phyloP scores from a whole-genome alignment of 2,329 filamentous ascomycete genomes.

The Whalleya microplaca region DNA sequence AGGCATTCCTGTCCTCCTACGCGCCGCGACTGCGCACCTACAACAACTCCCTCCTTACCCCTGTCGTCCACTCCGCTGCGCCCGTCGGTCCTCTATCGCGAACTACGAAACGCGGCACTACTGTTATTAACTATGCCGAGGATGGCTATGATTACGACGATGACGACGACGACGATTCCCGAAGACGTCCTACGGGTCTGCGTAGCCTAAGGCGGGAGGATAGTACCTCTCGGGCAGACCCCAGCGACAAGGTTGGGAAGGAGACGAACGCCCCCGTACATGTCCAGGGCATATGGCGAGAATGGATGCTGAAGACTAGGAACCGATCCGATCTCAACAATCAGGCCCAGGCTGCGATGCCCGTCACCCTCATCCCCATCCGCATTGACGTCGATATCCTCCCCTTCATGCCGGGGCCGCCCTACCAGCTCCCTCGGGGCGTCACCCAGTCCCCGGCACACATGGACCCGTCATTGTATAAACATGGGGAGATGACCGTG shows the following conservation, averaged over 20 bases:
- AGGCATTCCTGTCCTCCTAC: conserved; percentile 90
- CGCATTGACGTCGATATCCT: conserved; percentile 94
- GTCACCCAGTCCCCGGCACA: conserved; percentile 70
- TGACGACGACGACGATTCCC: conserved; percentile 73
- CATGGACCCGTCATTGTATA: conserved; percentile 66
- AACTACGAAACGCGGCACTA: conserved; percentile 96
- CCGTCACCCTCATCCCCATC: conserved; percentile 90
- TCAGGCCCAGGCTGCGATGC: conserved; percentile 72
- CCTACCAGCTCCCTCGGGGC: conserved; percentile 67
- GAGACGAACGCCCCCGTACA: conserved; percentile 79
- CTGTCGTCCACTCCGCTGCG: conserved; percentile 73
- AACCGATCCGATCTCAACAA: conserved; percentile 62
- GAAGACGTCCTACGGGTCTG: conserved; percentile 80
- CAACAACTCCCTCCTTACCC: conserved; percentile 88
- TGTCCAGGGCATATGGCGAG: conserved; percentile 88
- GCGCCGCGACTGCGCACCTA: conserved; percentile 88
- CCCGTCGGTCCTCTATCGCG: conserved; percentile 70
- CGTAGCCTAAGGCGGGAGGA: conserved; percentile 83
- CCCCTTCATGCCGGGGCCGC: conserved; percentile 69
- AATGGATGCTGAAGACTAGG: conserved; percentile 85
- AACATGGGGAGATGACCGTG: conserved; percentile 75
- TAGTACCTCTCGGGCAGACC: conserved; percentile 62
- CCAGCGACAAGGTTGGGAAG: conserved; percentile 79
- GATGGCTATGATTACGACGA: conserved; percentile 86
- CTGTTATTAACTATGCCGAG: conserved; percentile 96